Base-by-base conservation (phyloP, 2,329 filamentous ascomycete species). In the Escovopsis sp. region DNA sequence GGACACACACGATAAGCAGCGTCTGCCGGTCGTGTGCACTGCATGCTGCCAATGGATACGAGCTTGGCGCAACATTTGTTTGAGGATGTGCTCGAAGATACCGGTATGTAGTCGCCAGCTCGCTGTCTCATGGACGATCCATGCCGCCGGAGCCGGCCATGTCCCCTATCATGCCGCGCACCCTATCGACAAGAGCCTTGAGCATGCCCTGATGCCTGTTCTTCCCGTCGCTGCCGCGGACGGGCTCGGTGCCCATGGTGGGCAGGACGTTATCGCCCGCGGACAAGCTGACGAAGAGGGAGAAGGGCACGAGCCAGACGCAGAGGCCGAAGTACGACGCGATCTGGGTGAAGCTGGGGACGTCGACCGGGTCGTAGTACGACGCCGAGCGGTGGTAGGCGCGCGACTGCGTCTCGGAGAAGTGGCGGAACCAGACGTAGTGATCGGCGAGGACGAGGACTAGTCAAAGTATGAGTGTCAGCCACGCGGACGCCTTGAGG, bases 261-360 rank as follows among this genome's bases (percentile, higher is more conserved):
- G 90, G 90, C 35, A 98, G 62, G 4, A 96, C 84, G 52, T 96
- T 96, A 52, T 98, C 90, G 36, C 86, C 85, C 0, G 90, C 90
- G 14, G 84, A 93, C 29, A 98, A 60, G 49, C 83, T 93, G 34
- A 98, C 88, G 52, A 98, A 98, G 12, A 98, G 68, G 13, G 87
- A 77, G 53, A 98, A 98, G 0, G 90, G 90, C 1, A 96, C 83
- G 2, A 98, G 68, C 90, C 90, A 98, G 0, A 98, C 87, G 49
- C 87, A 94, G 2, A 98, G 65, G 0, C 90, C 90, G 52, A 98
- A 98, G 59, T 90, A 98, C 0, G 84, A 88, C 0, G 90, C 86
- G 31, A 96, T 90, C 61, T 96, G 85, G 14, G 84, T 87, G 55
- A 98, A 98, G 27, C 72, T 79, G 0, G 90, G 90, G 31, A 85